Evolutionary conservation across 768 basidiomycete species (phyloP).

Genomic region (Agaricus subrufescens): DNA sequence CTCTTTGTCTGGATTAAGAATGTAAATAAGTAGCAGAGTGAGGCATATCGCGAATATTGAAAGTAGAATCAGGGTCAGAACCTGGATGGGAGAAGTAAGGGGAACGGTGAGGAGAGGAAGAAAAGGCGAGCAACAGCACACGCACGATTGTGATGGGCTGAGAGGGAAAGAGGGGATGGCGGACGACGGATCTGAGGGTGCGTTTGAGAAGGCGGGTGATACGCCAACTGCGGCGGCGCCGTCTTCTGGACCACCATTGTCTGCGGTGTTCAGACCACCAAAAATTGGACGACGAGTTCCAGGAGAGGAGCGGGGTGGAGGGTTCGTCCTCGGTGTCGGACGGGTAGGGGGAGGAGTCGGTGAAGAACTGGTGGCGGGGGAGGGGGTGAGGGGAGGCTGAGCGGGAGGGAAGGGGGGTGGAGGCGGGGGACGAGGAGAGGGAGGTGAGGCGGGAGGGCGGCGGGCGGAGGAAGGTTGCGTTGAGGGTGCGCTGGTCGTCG

Average conservation of each 20-base stretch:
- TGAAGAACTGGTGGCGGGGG: constrained; percentile 42
- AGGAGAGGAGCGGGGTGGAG: constrained; percentile 38
- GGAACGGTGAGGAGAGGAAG: neutral
- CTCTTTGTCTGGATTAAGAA: constrained; percentile 94
- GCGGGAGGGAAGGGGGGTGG: constrained; percentile 61
- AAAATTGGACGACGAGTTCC: constrained; percentile 23
- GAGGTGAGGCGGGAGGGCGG: constrained; percentile 37
- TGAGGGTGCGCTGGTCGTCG: constrained; percentile 20
- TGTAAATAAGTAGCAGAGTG: constrained; percentile 84
- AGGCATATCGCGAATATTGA: constrained; percentile 77
- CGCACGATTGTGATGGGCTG: constrained; percentile 80
- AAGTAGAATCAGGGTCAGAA: constrained; percentile 51
- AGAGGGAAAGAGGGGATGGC: constrained; percentile 74
- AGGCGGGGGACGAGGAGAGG: constrained; percentile 34
- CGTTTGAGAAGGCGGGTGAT: constrained; percentile 49
- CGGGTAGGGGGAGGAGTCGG: constrained; percentile 47
- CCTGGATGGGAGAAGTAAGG: constrained; percentile 16
- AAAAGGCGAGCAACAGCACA: constrained; percentile 9
- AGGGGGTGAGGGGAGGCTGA: constrained; percentile 55
- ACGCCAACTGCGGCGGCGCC: constrained; percentile 46
- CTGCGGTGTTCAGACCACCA: constrained; percentile 43
- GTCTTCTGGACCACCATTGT: constrained; percentile 58
- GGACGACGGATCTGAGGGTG: constrained; percentile 49
- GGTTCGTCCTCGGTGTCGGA: constrained; percentile 65
- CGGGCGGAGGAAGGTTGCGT: constrained; percentile 22